phyloP scores from a whole-genome alignment of 106 monocot genomes.

The Allium sativum region DNA sequence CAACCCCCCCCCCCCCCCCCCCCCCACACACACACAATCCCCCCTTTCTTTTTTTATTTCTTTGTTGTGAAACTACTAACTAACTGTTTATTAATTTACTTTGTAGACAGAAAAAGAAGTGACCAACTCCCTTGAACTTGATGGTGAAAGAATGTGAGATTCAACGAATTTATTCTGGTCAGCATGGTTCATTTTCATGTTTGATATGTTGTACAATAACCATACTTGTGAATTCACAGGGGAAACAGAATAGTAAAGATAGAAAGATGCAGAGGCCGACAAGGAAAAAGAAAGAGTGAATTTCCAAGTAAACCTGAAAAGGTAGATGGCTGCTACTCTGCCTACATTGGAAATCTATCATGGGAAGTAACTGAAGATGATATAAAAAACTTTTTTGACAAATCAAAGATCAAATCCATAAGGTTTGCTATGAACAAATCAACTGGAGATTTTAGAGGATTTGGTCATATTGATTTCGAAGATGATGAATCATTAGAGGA shows the following conservation, averaged over 20 bases:
- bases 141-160: constrained; percentile 34
- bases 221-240: constrained; percentile 15
- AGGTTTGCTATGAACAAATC: constrained; percentile 47
- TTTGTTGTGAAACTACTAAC: neutral
- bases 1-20: no score
- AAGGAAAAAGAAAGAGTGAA: constrained; percentile 37
- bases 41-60: neutral
- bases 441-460: constrained; percentile 42
- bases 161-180: neutral
- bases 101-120: constrained; percentile 25
- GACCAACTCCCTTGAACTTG: constrained; percentile 28
- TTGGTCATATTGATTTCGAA: constrained; percentile 57
- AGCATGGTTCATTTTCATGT: neutral
- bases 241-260: constrained; percentile 48
- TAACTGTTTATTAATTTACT: neutral
- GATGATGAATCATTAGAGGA: constrained; percentile 59
- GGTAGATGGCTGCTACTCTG: constrained; percentile 43
- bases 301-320: constrained; percentile 45
- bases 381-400: constrained; percentile 25
- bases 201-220: neutral
- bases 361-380: constrained; percentile 62
- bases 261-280: constrained; percentile 44
- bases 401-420: constrained; percentile 42
- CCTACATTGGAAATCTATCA: constrained; percentile 58
- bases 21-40: no score